Evolutionary conservation across 2,329 filamentous ascomycete species (phyloP), one percentile per base, ranked within the genome.

Genomic region (Pleurostoma richardsiae): DNA sequence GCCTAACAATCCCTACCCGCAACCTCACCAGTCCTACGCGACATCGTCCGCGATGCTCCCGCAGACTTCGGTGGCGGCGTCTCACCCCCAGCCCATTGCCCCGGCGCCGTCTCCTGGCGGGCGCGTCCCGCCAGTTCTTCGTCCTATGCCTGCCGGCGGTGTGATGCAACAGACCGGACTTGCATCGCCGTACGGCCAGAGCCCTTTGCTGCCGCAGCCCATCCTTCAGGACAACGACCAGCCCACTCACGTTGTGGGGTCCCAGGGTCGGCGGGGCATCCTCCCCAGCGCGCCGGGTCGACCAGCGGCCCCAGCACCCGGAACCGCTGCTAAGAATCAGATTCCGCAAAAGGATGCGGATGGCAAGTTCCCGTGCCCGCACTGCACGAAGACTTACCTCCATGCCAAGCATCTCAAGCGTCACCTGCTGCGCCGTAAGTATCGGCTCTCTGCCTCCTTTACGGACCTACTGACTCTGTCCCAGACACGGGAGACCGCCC

Each of bases 391-490:
- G 77, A 96, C 91, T 5, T 99, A 99, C 64, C 77, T 97, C 48
- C 94, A 97, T 66, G 88, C 92, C 41, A 97, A 99, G 77, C 94
- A 97, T 70, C 71, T 97, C 58, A 97, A 97, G 80, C 87, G 94
- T 60, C 94, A 97, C 77, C 80, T 97, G 49, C 75, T 97, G 58
- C 80, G 94, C 78, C 94, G 92, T 96, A 80, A 90, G 91, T 87
- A 53, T 29, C 42, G 43, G 36, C 28, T 42, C 42, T 41, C 11
- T 38, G 27, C 46, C 26, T n/a, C 42, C 42, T 47, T 49, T 61
- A 50, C 56, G 50, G 44, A 45, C 46, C 30, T 41, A 39, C 49
- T 55, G 39, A 51, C 44, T 40, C 43, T 40, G 39, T 26, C 30
- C 31, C 30, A 96, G 92, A 99, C 74, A 97, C 94, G 52, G 94